Evolutionary conservation across 768 basidiomycete species (phyloP).

Genomic region (Lentinula lateritia): DNA sequence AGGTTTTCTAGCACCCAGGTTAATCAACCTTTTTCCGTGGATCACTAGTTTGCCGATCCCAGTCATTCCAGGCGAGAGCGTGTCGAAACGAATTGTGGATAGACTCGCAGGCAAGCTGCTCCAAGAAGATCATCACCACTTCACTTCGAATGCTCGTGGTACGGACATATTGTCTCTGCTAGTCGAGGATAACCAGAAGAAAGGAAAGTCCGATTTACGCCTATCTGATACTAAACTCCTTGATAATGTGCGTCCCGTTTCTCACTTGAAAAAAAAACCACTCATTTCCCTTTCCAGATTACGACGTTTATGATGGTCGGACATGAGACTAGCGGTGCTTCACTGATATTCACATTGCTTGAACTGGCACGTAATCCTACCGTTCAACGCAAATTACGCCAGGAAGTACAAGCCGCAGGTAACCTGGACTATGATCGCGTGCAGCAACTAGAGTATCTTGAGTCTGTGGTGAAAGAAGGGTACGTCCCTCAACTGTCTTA

Average conservation of each 20-base stretch:
- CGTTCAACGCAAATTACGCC: constrained; percentile 30
- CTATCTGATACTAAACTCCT: constrained; percentile 19
- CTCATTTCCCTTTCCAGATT: constrained; percentile 8
- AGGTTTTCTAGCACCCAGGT: constrained; percentile 21
- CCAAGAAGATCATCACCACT: constrained; percentile 10
- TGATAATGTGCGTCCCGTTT: constrained; percentile 16
- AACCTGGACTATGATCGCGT: constrained; percentile 30
- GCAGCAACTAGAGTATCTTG: constrained; percentile 31
- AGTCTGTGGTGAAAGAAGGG: constrained; percentile 38
- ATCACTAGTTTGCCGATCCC: constrained; percentile 18
- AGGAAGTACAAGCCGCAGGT: constrained; percentile 28
- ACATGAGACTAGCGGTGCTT: constrained; percentile 35
- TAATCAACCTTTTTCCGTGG: constrained; percentile 22
- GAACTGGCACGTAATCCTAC: constrained; percentile 32
- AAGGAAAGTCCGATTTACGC: neutral
- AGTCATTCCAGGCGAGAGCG: constrained; percentile 20
- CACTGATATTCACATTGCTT: constrained; percentile 30
- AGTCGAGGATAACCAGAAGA: constrained; percentile 10
- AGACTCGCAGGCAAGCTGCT: constrained; percentile 19
- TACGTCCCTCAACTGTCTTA: constrained; percentile 7
- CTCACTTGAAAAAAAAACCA: neutral
- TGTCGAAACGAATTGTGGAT: constrained; percentile 17
- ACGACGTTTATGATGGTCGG: constrained; percentile 11
- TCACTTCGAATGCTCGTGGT: neutral
- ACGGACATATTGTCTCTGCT: constrained; percentile 22